Conservation (phyloP, 805 yeast genomes). For the Saccharomycopsis sp. region DNA sequence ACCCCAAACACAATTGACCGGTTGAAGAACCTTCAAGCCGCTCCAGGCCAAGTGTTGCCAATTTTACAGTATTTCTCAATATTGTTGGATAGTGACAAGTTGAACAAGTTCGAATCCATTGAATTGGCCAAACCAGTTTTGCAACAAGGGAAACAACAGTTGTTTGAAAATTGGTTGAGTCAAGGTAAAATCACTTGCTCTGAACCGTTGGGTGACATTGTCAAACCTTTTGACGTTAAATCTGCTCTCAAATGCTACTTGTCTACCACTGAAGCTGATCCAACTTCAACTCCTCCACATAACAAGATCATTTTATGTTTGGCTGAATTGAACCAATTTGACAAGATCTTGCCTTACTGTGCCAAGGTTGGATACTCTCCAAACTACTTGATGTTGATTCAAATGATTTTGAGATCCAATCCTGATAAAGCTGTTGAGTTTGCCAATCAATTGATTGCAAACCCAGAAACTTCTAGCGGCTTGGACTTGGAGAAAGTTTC, state of each 20-base stretch:
- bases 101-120: constrained; percentile 86
- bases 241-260: constrained; percentile 87
- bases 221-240: constrained; percentile 77
- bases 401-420: constrained; percentile 80
- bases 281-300: constrained; percentile 45
- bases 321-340: constrained; percentile 95
- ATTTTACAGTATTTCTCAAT: constrained; percentile 87
- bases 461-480: constrained; percentile 47
- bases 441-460: constrained; percentile 73
- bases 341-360: constrained; percentile 89
- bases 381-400: constrained; percentile 81
- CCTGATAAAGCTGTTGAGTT: constrained; percentile 99
- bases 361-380: constrained; percentile 84
- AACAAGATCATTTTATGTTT: constrained; percentile 78
- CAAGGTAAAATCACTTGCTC: constrained; percentile 90
- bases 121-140: constrained; percentile 93
- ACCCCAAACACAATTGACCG: constrained; percentile 91
- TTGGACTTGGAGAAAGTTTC: constrained; percentile 81
- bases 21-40: constrained; percentile 81
- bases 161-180: constrained; percentile 92
- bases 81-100: constrained; percentile 81
- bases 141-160: constrained; percentile 88
- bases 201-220: constrained; percentile 96
- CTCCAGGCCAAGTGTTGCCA: constrained; percentile 93
- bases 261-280: constrained; percentile 39